phyloP scores from a whole-genome alignment of 139 green algal species.

The Micromonas commoda region DNA sequence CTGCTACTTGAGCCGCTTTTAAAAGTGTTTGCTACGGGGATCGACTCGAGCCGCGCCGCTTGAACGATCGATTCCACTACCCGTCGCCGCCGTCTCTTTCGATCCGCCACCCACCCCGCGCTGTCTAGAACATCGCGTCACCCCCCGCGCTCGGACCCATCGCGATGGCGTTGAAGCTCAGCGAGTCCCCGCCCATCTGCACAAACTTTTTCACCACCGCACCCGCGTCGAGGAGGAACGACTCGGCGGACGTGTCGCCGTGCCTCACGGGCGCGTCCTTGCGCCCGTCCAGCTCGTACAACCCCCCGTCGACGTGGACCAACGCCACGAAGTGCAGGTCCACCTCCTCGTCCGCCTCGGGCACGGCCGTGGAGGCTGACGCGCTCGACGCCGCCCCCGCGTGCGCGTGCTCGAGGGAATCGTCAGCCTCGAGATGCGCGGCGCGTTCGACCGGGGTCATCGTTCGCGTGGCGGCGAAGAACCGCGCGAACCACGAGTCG shows the following conservation, averaged over 20 bases:
- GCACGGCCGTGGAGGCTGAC: conserved; percentile 58
- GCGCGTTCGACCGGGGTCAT: not conserved
- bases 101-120: too few relatives aligned
- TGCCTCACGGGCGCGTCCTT: conserved; percentile 60
- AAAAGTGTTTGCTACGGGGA: too few relatives aligned
- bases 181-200: conserved; percentile 34
- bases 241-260: conserved; percentile 46
- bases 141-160: conserved; percentile 34
- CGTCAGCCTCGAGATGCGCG: not conserved
- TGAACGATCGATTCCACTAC: too few relatives aligned
- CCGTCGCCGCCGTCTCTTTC: not conserved
- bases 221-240: conserved; percentile 59
- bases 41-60: too few relatives aligned
- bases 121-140: not conserved
- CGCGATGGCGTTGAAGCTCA: conserved; percentile 61
- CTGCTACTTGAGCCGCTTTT: too few relatives aligned
- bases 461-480: not conserved
- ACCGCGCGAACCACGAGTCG: not conserved
- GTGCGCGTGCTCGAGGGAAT: not conserved
- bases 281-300: conserved; percentile 84
- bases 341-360: conserved; percentile 59
- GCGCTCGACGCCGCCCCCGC: conserved; percentile 4
- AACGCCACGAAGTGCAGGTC: conserved; percentile 85
- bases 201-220: conserved; percentile 58
- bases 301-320: conserved; percentile 53